These are phyloP conservation scores for Fragaria vesca DNA, from an alignment of 306 rosid species.

Conservation along the genomic window DNA sequence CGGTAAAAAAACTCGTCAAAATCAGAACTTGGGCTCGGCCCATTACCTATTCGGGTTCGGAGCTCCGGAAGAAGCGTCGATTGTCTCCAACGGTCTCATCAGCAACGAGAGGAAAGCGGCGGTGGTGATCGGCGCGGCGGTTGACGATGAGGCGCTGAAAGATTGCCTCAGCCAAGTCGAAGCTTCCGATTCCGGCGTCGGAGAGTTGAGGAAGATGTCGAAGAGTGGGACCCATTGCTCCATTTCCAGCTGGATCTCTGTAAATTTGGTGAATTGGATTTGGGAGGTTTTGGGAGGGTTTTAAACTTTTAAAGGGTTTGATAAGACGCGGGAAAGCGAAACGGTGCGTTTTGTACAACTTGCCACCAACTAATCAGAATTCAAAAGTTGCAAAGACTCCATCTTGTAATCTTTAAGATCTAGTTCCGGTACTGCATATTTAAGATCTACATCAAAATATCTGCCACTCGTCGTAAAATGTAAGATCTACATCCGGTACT, in stretches of 20 bases:
- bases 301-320: neutral
- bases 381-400: too few species aligned
- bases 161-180: constrained; percentile 35
- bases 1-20: neutral
- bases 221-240: constrained; percentile 39
- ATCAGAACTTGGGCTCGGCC: neutral
- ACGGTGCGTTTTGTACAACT: neutral
- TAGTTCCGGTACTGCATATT: too few species aligned
- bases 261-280: neutral
- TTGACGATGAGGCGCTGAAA: constrained; percentile 26
- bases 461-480: too few species aligned
- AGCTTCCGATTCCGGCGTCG: constrained; percentile 40
- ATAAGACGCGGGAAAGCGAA: constrained; percentile 33
- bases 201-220: constrained; percentile 37
- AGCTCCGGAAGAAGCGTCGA: constrained; percentile 18
- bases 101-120: constrained; percentile 37
- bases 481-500: neutral
- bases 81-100: constrained; percentile 32
- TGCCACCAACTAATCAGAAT: too few species aligned
- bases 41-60: constrained; percentile 16
- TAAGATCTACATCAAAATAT: too few species aligned
- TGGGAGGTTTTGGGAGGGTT: neutral
- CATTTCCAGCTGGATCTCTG: constrained; percentile 19
- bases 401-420: too few species aligned
- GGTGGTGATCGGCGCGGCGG: constrained; percentile 27